Base-by-base conservation (phyloP, 371 early-diverging fungal genomes). In the Mortierella sp. region DNA sequence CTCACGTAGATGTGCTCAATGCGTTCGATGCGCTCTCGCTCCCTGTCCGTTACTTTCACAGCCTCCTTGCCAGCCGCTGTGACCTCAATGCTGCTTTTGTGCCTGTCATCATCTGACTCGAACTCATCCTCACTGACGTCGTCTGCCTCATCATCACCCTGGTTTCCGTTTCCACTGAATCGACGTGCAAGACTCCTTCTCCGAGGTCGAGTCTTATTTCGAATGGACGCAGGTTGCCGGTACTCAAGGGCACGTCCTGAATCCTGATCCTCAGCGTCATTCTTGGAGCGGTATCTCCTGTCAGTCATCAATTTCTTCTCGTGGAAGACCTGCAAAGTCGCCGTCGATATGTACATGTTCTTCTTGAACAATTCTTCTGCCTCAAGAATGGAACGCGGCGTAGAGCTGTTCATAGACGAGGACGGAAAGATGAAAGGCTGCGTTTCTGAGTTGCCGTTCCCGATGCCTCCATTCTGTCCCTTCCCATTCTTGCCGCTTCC, bases 261-360 rank as follows among this genome's bases (percentile, higher is more conserved):
- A 48, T 75, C 73, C 69, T 84, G 80, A 43, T 77, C 84, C 46
- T 84, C 78, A 9, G 81, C 78, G 54, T 84, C 81, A 24, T 69
- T 57, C n/a, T 51, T 73, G 40, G 75, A 75, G 5, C 67, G 78
- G 37, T 87, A 74, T 40, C 80, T 71, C 87, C 90, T 91, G 78
- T 88, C 88, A 51, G 88, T 88, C 67, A 91, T 83, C 0, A 78
- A 61, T 26, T 77, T 90, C 88, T 80, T 93, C 89, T 76, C 92
- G 74, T 89, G 77, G 43, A 92, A 89, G 9, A 93, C 89, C 76
- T 96, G 96, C 31, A 92, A 85, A 19, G 90, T 88, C 3, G 91
- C 89, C 34, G 92, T 83, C 0, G 92, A 92, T 37, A 94, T 87
- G 72, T 93, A 93, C 89, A 95, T 90, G 72, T 93, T 90, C 57